Percentiles rank a stretch among this genome's conserved stretches.
These are phyloP conservation scores for Epichloe typhina DNA, from an alignment of 2,329 filamentous ascomycete genomes.

Conservation along the genomic window DNA sequence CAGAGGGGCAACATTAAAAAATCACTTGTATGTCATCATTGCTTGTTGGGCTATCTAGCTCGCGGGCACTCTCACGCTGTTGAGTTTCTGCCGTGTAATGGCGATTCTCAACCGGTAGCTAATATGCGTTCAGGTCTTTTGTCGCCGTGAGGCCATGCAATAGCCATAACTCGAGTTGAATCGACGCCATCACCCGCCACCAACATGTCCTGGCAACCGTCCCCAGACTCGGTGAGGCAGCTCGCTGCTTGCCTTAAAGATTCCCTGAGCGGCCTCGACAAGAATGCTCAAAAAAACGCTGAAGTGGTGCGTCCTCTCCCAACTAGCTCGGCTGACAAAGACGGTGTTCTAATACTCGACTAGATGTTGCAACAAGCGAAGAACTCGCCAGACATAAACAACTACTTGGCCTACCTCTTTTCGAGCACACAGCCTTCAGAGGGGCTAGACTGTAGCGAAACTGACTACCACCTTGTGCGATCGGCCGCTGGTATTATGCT, in stretches of 20 bases:
- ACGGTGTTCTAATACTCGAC: conserved; percentile 6
- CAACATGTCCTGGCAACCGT: conserved; percentile 85
- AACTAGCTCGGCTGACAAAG: not conserved
- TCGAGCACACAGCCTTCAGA: conserved; percentile 52
- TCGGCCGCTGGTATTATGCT: conserved; percentile 86
- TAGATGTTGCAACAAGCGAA: conserved; percentile 92
- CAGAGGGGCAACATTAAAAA: conserved; percentile 2
- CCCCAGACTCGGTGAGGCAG: conserved; percentile 76
- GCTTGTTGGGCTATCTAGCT: not conserved
- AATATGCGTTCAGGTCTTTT: not conserved
- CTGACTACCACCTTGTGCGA: conserved; percentile 63
- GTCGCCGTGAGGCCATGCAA: not conserved
- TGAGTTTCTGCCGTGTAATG: not conserved
- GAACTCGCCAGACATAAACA: conserved; percentile 82
- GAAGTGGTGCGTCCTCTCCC: conserved; percentile 51
- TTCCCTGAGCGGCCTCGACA: conserved; percentile 76
- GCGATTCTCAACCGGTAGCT: not conserved
- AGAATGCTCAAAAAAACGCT: conserved; percentile 72
- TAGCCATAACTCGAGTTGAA: not conserved
- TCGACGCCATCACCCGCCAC: not conserved
- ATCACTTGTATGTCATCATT: conserved; percentile 1
- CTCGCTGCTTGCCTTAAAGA: conserved; percentile 81
- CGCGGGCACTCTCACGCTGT: not conserved
- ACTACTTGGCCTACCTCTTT: conserved; percentile 89
- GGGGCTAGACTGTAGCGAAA: conserved; percentile 42